A percentile compares a stretch with the other conserved stretches of the same genome.
Evolutionary conservation across 1,284 basidiomycete genomes (phyloP).

Genomic region (Naganishia sp.): DNA sequence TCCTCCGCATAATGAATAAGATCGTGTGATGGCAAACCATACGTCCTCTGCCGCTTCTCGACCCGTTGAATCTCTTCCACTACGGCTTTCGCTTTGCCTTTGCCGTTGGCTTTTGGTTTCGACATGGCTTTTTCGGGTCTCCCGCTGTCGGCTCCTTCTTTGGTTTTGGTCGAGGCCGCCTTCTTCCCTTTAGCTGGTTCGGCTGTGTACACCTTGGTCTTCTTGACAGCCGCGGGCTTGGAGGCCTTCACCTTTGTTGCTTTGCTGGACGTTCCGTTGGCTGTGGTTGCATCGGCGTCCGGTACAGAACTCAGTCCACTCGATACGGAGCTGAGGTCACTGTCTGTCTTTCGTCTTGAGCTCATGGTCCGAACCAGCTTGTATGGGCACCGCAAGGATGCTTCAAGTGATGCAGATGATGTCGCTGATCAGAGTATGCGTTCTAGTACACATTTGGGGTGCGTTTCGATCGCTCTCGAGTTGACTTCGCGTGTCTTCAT

Average conservation of each 20-base stretch:
- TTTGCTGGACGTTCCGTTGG: constrained; percentile 22
- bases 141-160: constrained; percentile 6
- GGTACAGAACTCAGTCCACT: constrained; percentile 14
- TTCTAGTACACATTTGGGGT: background rate
- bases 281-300: constrained; percentile 2
- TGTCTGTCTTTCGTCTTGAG: constrained; percentile 11
- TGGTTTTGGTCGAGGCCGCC: background rate
- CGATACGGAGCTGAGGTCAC: constrained; percentile 18
- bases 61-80: constrained; percentile 22
- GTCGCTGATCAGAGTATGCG: too few relatives aligned
- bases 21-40: constrained; percentile 10
- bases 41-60: constrained; percentile 22
- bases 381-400: background rate
- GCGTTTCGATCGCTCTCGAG: constrained; percentile 17
- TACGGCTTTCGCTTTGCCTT: constrained; percentile 14
- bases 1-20: constrained; percentile 19
- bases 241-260: constrained; percentile 6
- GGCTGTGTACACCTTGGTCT: background rate
- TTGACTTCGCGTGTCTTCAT: constrained; percentile 3
- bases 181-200: background rate
- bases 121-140: constrained; percentile 8
- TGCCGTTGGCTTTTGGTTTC: constrained; percentile 19
- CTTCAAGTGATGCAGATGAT: too few relatives aligned
- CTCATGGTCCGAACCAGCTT: background rate
- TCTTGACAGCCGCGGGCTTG: constrained; percentile 17